Evolutionary conservation across 2,329 filamentous ascomycete species (phyloP).

Genomic region (Colletotrichum cereale): DNA sequence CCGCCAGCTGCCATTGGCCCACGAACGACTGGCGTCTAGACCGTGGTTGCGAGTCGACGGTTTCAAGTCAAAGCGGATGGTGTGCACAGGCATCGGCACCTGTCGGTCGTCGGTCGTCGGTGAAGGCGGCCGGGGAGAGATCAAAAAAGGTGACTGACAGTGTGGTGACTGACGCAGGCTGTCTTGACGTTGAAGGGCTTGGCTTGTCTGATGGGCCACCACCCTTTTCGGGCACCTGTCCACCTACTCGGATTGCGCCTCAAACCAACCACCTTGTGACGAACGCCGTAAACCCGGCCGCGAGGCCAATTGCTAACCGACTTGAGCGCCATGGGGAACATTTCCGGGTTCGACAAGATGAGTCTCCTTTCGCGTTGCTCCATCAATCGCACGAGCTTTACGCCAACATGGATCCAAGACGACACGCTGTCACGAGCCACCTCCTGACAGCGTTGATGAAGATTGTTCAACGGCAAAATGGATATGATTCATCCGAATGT

Average conservation of each 20-base stretch:
- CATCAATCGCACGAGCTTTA: slow-evolving; percentile 40
- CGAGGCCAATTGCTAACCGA: slow-evolving; percentile 1
- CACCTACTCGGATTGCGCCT: slow-evolving; percentile 18
- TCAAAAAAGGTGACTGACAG: slow-evolving; percentile 19
- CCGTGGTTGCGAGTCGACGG: slow-evolving; percentile 14
- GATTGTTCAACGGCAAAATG: slow-evolving; percentile 26
- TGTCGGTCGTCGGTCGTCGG: slow-evolving; percentile 18
- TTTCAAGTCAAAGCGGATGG: slow-evolving; percentile 26
- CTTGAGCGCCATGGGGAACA: slow-evolving; percentile 15
- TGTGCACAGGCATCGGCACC: slow-evolving; percentile 27
- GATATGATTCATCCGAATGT: slow-evolving; percentile 21
- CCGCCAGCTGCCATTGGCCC: slow-evolving; percentile 29
- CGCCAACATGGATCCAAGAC: slow-evolving; percentile 24
- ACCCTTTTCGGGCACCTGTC: neutral
- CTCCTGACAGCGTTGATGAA: slow-evolving; percentile 12
- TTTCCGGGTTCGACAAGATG: slow-evolving; percentile 22
- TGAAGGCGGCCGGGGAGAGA: slow-evolving; percentile 13
- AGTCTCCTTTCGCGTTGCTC: slow-evolving; percentile 36
- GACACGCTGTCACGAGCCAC: neutral
- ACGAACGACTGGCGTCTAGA: slow-evolving; percentile 22
- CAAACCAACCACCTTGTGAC: slow-evolving; percentile 28
- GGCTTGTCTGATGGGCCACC: slow-evolving; percentile 4
- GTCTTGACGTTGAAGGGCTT: slow-evolving; percentile 19
- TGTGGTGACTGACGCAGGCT: slow-evolving; percentile 23
- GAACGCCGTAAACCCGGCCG: neutral